Evolutionary conservation across 805 yeast species (phyloP).

Genomic region (Saccharomyces jurei): DNA sequence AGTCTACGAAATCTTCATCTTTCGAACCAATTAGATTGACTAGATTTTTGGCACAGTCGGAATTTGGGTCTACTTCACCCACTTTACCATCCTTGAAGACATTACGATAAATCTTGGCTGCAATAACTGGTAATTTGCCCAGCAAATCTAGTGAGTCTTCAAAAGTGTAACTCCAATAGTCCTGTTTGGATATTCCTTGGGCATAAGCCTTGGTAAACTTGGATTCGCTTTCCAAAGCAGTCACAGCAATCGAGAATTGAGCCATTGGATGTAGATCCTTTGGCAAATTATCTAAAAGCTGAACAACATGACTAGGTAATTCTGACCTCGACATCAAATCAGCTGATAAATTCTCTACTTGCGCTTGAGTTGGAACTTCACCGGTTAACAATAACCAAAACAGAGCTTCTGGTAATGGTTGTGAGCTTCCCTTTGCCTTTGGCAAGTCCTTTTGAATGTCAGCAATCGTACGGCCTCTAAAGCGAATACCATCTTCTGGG

Average conservation of each 20-base stretch:
- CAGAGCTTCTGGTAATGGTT: conserved; percentile 70
- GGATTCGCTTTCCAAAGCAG: conserved; percentile 75
- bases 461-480: conserved; percentile 78
- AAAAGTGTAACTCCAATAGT: conserved; percentile 76
- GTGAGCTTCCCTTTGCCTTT: conserved; percentile 57
- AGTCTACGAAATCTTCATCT: conserved; percentile 64
- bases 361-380: conserved; percentile 67
- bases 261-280: conserved; percentile 82
- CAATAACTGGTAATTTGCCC: conserved; percentile 76
- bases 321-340: conserved; percentile 74
- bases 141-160: conserved; percentile 74
- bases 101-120: conserved; percentile 78
- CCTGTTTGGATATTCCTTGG: conserved; percentile 70
- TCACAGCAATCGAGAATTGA: conserved; percentile 75
- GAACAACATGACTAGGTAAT: conserved; percentile 70
- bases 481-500: conserved; percentile 78
- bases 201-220: conserved; percentile 81
- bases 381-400: conserved; percentile 82
- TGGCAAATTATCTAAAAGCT: conserved; percentile 67
- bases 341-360: conserved; percentile 61
- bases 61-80: conserved; percentile 39
- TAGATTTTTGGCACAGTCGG: conserved; percentile 62
- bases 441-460: conserved; percentile 69
- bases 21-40: conserved; percentile 51
- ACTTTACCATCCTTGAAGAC: conserved; percentile 75